Conservation (phyloP, 2,329 filamentous ascomycete species). For the Tetracladium maxilliforme region DNA sequence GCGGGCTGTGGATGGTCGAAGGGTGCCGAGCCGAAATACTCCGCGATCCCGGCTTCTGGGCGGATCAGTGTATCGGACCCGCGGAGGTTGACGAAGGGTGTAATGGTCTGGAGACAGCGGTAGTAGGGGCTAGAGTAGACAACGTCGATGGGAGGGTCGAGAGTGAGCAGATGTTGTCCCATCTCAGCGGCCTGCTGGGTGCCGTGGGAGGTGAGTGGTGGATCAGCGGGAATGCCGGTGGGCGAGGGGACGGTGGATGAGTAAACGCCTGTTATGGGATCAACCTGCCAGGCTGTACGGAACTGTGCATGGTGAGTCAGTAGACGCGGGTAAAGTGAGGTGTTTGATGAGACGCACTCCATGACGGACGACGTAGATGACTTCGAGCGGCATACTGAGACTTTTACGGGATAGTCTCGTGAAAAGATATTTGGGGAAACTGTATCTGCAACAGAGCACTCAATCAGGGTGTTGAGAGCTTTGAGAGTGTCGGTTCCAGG, state of each 20-base stretch:
- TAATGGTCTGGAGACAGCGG: conserved; percentile 72
- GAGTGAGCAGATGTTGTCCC: conserved; percentile 42
- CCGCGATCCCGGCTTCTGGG: conserved; percentile 47
- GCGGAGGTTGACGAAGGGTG: conserved; percentile 55
- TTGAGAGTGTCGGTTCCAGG: too few relatives aligned
- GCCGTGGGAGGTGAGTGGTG: conserved; percentile 74
- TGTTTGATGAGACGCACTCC: conserved; percentile 38
- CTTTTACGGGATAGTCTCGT: too few relatives aligned
- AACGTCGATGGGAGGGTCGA: conserved; percentile 53
- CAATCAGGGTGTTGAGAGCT: too few relatives aligned
- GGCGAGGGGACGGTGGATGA: conserved; percentile 59
- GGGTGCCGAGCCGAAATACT: conserved; percentile 82
- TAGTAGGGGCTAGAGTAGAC: conserved; percentile 83
- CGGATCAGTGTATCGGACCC: conserved; percentile 37
- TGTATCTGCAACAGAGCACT: too few relatives aligned
- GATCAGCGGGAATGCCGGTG: conserved; percentile 78
- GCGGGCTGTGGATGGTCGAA: conserved; percentile 79
- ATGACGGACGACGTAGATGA: conserved; percentile 62
- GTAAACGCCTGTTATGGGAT: conserved; percentile 69
- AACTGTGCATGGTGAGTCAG: conserved; percentile 40
- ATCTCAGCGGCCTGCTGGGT: conserved; percentile 72
- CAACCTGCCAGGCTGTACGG: conserved; percentile 78
- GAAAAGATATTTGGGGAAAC: too few relatives aligned
- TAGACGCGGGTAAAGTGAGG: conserved; percentile 3
- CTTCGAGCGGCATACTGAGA: conserved; percentile 35